Evolutionary conservation across 495 filamentous ascomycete genomes (phyloP), one percentile per base, ranked within the genome.

Genomic region (Margaritispora aquatica): DNA sequence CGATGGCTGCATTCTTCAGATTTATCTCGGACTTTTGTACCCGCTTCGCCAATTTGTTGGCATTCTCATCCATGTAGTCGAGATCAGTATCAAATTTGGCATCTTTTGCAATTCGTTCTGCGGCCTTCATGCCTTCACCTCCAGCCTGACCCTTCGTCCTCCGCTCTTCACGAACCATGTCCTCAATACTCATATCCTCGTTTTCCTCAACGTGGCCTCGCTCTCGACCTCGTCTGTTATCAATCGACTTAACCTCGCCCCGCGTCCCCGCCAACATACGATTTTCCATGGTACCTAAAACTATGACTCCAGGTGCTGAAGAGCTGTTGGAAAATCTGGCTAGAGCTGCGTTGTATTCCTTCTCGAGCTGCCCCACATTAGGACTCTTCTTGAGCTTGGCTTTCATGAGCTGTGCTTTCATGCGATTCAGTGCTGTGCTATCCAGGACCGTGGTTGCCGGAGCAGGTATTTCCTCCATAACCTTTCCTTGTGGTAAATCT

Each of bases 21-120:
- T 93, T 88, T 50, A 91, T 82, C 62, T 96, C 90, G 57, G 86
- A 90, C 68, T 89, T 92, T 63, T 93, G 88, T 2, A 96, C 88
- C 26, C 89, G 86, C 68, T 86, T 88, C n/a, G 93, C 90, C 10
- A 98, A 80, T 66, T 95, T 96, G 50, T 82, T 78, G 19, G 94
- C 94, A 68, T 97, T 97, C 60, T 97, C 94, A 69, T 98, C 95
- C 75, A 98, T 87, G 70, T 98, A 98, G 51, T 98, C 93, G 53
- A 97, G 78, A 67, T 96, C 89, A 64, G 95, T 87, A 80, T 88
- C 83, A 68, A 96, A 98, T 68, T 93, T 96, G 24, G 71, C 84
- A 74, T 98, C 94, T 63, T 95, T 92, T 47, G 90, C 86, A 61
- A 98, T 97, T 53, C 90, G 81, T 66, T 97, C 92, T 22, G 94